These are phyloP conservation scores for Phoma sp. DNA, from an alignment of 2,329 filamentous ascomycete genomes.

Conservation along the genomic window DNA sequence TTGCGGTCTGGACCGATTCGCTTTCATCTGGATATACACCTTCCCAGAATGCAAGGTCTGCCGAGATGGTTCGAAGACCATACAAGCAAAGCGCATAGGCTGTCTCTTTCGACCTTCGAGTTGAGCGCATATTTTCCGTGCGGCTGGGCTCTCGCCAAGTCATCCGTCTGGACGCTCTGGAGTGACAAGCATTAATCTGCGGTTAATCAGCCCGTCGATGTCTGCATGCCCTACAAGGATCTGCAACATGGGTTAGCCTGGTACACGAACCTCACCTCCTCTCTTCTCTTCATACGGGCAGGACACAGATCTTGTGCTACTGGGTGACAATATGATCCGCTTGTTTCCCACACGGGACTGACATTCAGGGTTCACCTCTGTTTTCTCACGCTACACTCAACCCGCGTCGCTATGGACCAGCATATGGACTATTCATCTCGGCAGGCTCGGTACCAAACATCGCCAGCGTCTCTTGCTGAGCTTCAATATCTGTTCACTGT, in stretches of 20 bases:
- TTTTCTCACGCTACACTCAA: background rate
- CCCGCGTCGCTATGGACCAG: constrained; percentile 7
- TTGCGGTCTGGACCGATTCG: constrained; percentile 29
- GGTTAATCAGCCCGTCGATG: constrained; percentile 46
- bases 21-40: constrained; percentile 17
- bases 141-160: constrained; percentile 7
- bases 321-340: background rate
- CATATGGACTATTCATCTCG: constrained; percentile 14
- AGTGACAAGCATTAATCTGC: constrained; percentile 47
- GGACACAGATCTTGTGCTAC: constrained; percentile 1
- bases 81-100: background rate
- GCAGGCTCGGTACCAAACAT: background rate
- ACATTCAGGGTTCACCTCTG: background rate
- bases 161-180: constrained; percentile 14
- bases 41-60: constrained; percentile 14
- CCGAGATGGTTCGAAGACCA: constrained; percentile 5
- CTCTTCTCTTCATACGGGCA: background rate
- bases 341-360: background rate
- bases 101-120: constrained; percentile 1
- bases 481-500: background rate
- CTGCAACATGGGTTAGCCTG: constrained; percentile 37
- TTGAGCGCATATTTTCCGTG: constrained; percentile 15
- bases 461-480: background rate
- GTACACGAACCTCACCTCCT: constrained; percentile 12
- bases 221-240: constrained; percentile 43